These are phyloP conservation scores for Phlyctochytrium arcticum DNA, from an alignment of 192 early-diverging fungal species.

Conservation along the genomic window DNA sequence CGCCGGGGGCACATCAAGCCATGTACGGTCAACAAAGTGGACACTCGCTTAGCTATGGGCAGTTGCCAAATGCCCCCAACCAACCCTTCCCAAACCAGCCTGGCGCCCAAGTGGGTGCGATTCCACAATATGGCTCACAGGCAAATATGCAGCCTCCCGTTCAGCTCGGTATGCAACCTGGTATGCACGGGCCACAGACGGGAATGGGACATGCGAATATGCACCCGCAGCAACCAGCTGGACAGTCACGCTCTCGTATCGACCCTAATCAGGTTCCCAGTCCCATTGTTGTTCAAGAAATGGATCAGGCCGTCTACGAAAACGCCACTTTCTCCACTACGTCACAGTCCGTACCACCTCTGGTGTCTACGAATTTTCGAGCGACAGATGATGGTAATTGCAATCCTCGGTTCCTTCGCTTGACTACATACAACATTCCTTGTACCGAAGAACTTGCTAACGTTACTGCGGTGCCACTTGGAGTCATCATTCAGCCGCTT, in stretches of 20 bases:
- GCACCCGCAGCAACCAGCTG: not conserved
- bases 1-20: too few relatives aligned
- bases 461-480: conserved; percentile 77
- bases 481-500: conserved; percentile 87
- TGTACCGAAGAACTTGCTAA: conserved; percentile 74
- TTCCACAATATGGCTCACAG: conserved; percentile 17
- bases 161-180: conserved; percentile 6
- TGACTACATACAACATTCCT: conserved; percentile 86
- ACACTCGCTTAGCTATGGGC: too few relatives aligned
- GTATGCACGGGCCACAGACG: not conserved
- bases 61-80: too few relatives aligned
- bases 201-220: not conserved
- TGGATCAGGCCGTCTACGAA: conserved; percentile 70
- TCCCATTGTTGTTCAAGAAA: conserved; percentile 77
- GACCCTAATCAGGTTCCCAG: conserved; percentile 94
- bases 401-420: conserved; percentile 86
- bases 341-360: conserved; percentile 65
- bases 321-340: conserved; percentile 70
- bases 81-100: too few relatives aligned
- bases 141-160: not conserved
- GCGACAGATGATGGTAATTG: conserved; percentile 78
- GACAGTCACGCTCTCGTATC: conserved; percentile 47
- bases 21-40: too few relatives aligned
- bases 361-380: conserved; percentile 74
- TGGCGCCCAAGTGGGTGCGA: too few relatives aligned